Evolutionary conservation across 1,284 basidiomycete species (phyloP).

Genomic region (Grifola frondosa): DNA sequence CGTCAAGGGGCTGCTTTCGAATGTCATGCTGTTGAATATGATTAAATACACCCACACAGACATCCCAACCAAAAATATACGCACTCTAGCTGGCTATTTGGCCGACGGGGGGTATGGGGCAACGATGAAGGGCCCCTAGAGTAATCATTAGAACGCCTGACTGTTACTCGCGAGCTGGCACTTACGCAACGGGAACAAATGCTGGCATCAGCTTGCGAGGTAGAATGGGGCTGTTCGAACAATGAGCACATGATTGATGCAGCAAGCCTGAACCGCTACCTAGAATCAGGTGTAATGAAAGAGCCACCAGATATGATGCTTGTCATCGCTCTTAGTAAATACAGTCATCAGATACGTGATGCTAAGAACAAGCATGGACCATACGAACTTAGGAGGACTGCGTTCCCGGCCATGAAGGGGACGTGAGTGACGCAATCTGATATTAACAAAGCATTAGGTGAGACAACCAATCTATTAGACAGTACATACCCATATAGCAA

Average conservation of each 20-base stretch:
- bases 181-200: constrained; percentile 15
- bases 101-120: constrained; percentile 10
- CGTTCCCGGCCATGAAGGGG: background rate
- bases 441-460: no score
- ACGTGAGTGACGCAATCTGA: no score
- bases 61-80: no score
- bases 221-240: constrained; percentile 25
- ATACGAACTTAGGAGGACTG: constrained; percentile 9
- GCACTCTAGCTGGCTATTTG: background rate
- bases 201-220: constrained; percentile 20
- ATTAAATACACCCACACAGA: no score
- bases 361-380: no score
- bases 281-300: constrained; percentile 56
- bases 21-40: constrained; percentile 6
- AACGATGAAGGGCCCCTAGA: constrained; percentile 13
- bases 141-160: no score
- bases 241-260: constrained; percentile 3
- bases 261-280: constrained; percentile 33
- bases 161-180: no score
- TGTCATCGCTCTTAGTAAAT: constrained; percentile 7
- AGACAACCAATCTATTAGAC: no score
- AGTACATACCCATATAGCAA: background rate
- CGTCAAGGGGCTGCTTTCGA: constrained; percentile 2
- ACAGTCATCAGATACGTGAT: background rate
- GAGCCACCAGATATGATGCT: constrained; percentile 9